Evolutionary conservation across 1,284 basidiomycete species (phyloP).

Genomic region (Moesziomyces globuligerus): DNA sequence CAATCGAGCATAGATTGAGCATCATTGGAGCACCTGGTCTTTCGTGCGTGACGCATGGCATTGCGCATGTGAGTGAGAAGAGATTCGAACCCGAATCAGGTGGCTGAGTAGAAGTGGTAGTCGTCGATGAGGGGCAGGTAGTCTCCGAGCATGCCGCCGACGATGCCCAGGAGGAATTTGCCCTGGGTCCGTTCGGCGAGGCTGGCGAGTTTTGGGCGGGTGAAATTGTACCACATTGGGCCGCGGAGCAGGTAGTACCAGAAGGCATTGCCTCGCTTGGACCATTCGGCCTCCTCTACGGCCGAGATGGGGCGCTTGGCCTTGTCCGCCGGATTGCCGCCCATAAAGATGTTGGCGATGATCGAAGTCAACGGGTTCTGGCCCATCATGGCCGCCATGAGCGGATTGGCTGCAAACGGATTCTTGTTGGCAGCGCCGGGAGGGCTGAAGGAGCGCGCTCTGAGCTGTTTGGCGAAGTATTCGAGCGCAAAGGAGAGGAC

Average conservation of each 20-base stretch:
- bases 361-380: slow-evolving; percentile 57
- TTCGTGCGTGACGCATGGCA: no score
- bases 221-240: slow-evolving; percentile 86
- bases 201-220: slow-evolving; percentile 77
- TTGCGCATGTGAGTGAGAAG: not conserved
- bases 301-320: slow-evolving; percentile 58
- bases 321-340: slow-evolving; percentile 32
- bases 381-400: slow-evolving; percentile 57
- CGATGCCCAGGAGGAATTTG: slow-evolving; percentile 78
- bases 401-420: slow-evolving; percentile 43
- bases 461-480: slow-evolving; percentile 50
- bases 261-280: slow-evolving; percentile 80
- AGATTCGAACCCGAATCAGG: slow-evolving; percentile 11
- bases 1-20: no score
- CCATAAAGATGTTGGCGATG: slow-evolving; percentile 48
- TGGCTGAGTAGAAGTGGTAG: slow-evolving; percentile 80
- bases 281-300: slow-evolving; percentile 75
- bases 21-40: no score
- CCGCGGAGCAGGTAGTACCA: slow-evolving; percentile 88
- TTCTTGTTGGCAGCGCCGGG: slow-evolving; percentile 3
- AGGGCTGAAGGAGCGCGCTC: slow-evolving; percentile 41
- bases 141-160: slow-evolving; percentile 82
- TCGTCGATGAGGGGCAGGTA: slow-evolving; percentile 94
- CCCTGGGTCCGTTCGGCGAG: slow-evolving; percentile 73
- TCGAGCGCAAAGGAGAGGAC: slow-evolving; percentile 56